Evolutionary conservation across 495 filamentous ascomycete species (phyloP), one percentile per base, ranked within the genome.

Genomic region (Letharia lupina): DNA sequence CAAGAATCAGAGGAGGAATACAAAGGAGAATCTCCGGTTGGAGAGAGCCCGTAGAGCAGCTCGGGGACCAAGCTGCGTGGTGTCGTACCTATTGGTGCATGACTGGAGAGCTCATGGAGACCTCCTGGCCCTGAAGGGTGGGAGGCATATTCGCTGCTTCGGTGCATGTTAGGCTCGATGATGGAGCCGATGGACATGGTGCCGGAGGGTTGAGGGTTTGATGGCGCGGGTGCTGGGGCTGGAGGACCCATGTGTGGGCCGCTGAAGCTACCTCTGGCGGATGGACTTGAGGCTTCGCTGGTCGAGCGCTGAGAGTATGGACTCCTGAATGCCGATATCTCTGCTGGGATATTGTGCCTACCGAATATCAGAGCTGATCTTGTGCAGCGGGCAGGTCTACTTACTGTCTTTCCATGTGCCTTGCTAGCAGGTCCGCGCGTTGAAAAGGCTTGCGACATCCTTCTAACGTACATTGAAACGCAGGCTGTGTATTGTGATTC

Each of bases 361-460:
- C 20, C 52, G 6, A 23, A 39, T 31, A 28, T 68, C 37, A 68
- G 28, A 13, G 35, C 33, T 7, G 13, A 18, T 12, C 9, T 61
- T 41, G 20, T 28, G 41, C 33, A 15, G n/a, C 45, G 1, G 57
- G 1, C 20, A 18, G 18, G 31, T 35, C 44, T 28, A 77, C 89
- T 80, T 76, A 93, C 91, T 93, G 90, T 83, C 88, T 84, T 71
- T 91, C 89, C 73, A 87, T 81, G 73, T 96, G 92, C 61, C 92
- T 86, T 39, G 82, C 79, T 40, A 95, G 80, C 35, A 96, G 77
- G 75, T 96, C 92, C 18, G 84, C 79, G 42, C 92, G 85, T 71
- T 91, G 88, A 73, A 96, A 96, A 16, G 86, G 82, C 73, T 87
- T 91, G 23, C 85, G 86, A 75, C 92, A 96, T 54, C 84, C 82